Percentiles rank a stretch among this genome's conserved stretches.
Conservation (phyloP, 2,329 filamentous ascomycete genomes). For the Penicillium sp. region DNA sequence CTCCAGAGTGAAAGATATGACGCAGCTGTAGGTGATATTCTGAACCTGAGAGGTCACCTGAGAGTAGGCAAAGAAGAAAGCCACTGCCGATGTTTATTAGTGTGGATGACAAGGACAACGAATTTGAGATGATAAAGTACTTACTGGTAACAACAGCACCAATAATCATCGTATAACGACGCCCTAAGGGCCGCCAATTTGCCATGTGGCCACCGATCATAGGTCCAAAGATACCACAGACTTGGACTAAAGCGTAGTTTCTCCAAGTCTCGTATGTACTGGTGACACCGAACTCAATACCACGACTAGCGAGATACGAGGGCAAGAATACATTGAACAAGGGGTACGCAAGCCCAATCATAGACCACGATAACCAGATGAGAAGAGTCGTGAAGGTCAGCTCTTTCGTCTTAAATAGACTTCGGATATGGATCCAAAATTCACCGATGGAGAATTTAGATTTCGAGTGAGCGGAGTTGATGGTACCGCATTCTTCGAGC, state of each 20-base stretch:
- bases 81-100: background rate
- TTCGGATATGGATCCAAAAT: too few relatives aligned
- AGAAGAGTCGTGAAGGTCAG: background rate
- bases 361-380: background rate
- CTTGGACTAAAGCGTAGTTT: background rate
- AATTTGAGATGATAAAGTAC: too few relatives aligned
- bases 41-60: too few relatives aligned
- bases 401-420: background rate
- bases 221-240: background rate
- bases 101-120: too few relatives aligned
- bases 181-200: background rate
- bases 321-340: slow-evolving; percentile 1
- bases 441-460: too few relatives aligned
- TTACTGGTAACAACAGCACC: too few relatives aligned
- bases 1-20: background rate
- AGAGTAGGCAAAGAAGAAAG: background rate
- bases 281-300: background rate
- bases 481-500: slow-evolving; percentile 10
- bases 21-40: too few relatives aligned
- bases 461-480: slow-evolving; percentile 13
- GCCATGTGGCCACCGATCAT: background rate
- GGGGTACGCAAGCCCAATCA: background rate
- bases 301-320: background rate
- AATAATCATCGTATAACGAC: too few relatives aligned
- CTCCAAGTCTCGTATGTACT: background rate